Evolutionary conservation across 129 eudicot species (phyloP).

Genomic region (Artemisia tridentata): DNA sequence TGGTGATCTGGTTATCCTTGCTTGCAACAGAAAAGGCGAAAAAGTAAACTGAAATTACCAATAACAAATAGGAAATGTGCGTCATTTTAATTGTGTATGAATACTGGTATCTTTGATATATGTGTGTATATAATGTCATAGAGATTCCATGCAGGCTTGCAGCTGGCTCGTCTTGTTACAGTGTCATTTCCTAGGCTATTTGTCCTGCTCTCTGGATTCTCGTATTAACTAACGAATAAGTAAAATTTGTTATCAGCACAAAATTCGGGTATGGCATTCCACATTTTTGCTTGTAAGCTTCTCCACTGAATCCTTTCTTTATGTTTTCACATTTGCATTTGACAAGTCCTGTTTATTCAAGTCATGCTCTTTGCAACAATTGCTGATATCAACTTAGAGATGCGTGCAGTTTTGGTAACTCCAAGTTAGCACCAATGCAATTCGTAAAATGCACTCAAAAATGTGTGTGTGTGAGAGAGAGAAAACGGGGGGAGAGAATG

Average conservation of each 20-base stretch:
- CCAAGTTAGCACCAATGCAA: too few species aligned
- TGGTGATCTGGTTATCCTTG: constrained; percentile 26
- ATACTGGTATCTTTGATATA: not conserved
- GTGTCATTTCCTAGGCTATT: constrained; percentile 23
- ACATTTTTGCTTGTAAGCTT: not conserved
- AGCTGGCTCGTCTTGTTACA: constrained; percentile 19
- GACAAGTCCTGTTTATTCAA: too few species aligned
- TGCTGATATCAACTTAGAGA: too few species aligned
- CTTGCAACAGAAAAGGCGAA: constrained; percentile 19
- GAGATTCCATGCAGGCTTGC: not conserved
- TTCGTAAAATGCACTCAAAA: too few species aligned
- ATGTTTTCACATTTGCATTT: not conserved
- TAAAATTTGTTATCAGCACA: not conserved
- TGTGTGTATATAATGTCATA: not conserved
- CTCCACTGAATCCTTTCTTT: constrained; percentile 1
- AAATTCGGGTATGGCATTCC: not conserved
- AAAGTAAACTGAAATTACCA: constrained; percentile 20
- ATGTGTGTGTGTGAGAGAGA: too few species aligned
- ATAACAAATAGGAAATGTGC: not conserved
- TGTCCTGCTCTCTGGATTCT: constrained; percentile 14
- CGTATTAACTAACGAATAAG: not conserved
- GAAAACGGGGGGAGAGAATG: too few species aligned
- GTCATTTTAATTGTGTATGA: constrained; percentile 16
- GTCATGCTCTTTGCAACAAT: too few species aligned
- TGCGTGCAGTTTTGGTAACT: too few species aligned